Conservation (phyloP, 306 rosid species). For the Prunus padus region DNA sequence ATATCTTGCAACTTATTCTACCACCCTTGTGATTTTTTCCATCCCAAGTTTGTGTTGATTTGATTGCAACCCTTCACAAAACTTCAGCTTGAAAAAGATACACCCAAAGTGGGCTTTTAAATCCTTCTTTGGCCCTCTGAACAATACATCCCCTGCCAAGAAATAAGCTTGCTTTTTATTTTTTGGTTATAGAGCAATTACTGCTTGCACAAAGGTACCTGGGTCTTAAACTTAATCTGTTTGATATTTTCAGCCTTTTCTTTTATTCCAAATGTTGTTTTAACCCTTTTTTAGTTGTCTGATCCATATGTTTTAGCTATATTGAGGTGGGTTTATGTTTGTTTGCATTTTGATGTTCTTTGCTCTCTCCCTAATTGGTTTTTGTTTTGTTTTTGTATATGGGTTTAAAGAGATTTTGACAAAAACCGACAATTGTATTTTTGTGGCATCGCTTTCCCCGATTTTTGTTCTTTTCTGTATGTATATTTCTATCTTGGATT, state of each 20-base stretch:
- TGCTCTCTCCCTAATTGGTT: not conserved
- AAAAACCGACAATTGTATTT: slow-evolving; percentile 13
- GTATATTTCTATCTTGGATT: slow-evolving; percentile 1
- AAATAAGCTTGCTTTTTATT: slow-evolving; percentile 16
- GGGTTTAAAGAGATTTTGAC: slow-evolving; percentile 16
- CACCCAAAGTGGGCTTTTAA: not conserved
- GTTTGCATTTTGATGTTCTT: slow-evolving; percentile 8
- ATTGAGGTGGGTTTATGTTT: slow-evolving; percentile 16
- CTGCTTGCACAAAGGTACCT: slow-evolving; percentile 35
- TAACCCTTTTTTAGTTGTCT: slow-evolving; percentile 33
- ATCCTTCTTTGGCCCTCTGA: not conserved
- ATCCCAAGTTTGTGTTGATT: slow-evolving; percentile 28
- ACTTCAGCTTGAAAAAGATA: slow-evolving; percentile 24
- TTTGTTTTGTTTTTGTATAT: slow-evolving; percentile 5
- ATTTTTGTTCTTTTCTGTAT: slow-evolving; percentile 13
- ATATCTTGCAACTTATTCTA: slow-evolving; percentile 43
- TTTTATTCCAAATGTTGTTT: slow-evolving; percentile 8
- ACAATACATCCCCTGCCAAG: slow-evolving; percentile 9
- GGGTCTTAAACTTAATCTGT: slow-evolving; percentile 18
- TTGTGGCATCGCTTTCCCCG: not conserved
- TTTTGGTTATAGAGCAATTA: slow-evolving; percentile 4
- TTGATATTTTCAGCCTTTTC: slow-evolving; percentile 12
- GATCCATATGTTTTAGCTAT: slow-evolving; percentile 35
- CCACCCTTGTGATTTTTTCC: slow-evolving; percentile 29
- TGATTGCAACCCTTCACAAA: slow-evolving; percentile 17